Evolutionary conservation across 2,329 filamentous ascomycete genomes (phyloP), one percentile per base, ranked within the genome.

Genomic region (Pseudogymnoascus sp.): DNA sequence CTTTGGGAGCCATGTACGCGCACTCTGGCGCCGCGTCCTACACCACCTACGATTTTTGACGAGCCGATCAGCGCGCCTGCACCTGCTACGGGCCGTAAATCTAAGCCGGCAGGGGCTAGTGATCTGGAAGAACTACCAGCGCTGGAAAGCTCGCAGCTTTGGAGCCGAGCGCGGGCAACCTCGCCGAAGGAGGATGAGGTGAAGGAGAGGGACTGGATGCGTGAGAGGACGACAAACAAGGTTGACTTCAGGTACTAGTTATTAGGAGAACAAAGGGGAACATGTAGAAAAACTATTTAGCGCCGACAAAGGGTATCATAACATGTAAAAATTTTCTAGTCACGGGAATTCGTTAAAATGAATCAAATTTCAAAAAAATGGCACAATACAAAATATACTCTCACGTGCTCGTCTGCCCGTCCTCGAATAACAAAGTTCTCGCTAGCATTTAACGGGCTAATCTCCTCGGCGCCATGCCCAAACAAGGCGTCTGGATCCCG

Each of bases 391-490:
- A 53, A 53, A 31, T 16, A 56, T 19, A 10, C 50, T 13, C n/a
- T 7, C 29, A 33, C 50, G 50, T 56, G 47, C 47, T 56, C 26
- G 47, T 33, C n/a, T 56, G 47, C 1, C 26, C 47, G 47, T 56
- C n/a, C 47, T 56, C n/a, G 47, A 56, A 56, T 56, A 56, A 56
- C n/a, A 56, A 56, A 33, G 50, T 56, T 21, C 29, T 56, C 50
- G 29, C 50, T 56, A 56, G 29, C 26, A 33, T 19, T 56, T 56
- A 56, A 56, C 50, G 50, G 50, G 50, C 26, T 33, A 56, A 56
- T 56, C 50, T 19, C 2, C 16, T 1, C 4, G 10, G 10, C 29
- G 6, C 50, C 50, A 56, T 56, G n/a, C 26, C 50, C 21, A 56
- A 56, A 56, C 11, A 33, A 56, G 50, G 29, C 50, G 16, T 3